Evolutionary conservation across 148 eudicot genomes (phyloP).

Genomic region (Salicornia ramosissima): DNA sequence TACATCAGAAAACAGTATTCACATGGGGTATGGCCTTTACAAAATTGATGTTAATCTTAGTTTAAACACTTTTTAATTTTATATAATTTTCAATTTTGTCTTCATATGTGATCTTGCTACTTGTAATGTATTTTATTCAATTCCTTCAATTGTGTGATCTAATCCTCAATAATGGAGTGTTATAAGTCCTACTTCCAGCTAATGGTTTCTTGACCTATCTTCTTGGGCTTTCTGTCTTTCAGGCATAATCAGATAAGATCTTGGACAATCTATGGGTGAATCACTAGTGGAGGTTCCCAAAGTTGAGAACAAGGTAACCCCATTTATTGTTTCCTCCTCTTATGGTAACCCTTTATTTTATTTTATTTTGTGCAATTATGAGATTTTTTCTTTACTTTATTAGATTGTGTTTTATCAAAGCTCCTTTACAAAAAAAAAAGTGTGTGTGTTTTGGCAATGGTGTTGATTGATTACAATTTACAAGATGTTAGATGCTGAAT

Average conservation of each 20-base stretch:
- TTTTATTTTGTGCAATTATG: not conserved
- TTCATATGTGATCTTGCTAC: conserved; percentile 24
- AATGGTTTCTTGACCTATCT: conserved; percentile 22
- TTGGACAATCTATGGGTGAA: conserved; percentile 53
- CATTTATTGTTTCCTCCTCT: conserved; percentile 23
- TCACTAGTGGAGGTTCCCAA: conserved; percentile 48
- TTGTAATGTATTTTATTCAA: conserved; percentile 8
- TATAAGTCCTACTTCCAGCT: conserved; percentile 23
- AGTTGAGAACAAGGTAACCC: conserved; percentile 54
- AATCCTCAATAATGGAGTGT: conserved; percentile 18
- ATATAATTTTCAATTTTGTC: conserved; percentile 34
- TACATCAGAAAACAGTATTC: conserved; percentile 30
- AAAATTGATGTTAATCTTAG: conserved; percentile 13
- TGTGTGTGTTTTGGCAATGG: conserved; percentile 8
- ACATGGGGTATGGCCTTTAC: conserved; percentile 29
- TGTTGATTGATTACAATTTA: conserved; percentile 21
- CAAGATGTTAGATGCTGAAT: conserved; percentile 17
- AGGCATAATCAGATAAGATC: conserved; percentile 30
- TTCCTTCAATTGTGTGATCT: conserved; percentile 25
- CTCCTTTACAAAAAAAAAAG: not conserved
- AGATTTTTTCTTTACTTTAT: conserved; percentile 4
- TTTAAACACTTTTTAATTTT: not conserved
- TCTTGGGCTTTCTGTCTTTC: conserved; percentile 1
- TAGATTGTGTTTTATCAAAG: conserved; percentile 4
- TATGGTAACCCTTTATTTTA: conserved; percentile 22